These are phyloP conservation scores for Dittrichia graveolens DNA, from an alignment of 129 eudicot species.

Conservation along the genomic window DNA sequence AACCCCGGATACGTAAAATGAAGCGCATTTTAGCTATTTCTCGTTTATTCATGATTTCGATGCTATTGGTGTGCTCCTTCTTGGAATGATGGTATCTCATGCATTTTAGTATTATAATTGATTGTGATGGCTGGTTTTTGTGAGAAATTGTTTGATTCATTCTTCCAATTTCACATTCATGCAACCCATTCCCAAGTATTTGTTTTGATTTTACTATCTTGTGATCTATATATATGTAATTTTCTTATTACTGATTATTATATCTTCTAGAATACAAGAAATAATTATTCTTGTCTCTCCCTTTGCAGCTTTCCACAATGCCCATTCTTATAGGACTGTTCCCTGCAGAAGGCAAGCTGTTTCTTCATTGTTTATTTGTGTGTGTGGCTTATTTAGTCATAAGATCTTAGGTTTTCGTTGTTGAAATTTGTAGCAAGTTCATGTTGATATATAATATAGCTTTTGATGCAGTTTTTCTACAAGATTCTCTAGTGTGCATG, in stretches of 20 bases:
- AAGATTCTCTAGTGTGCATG: conserved; percentile 79
- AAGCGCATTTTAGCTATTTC: neutral
- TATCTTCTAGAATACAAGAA: neutral
- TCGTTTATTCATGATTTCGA: neutral
- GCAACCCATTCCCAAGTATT: neutral
- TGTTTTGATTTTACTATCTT: neutral
- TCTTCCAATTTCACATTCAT: neutral
- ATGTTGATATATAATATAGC: neutral
- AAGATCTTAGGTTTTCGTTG: neutral
- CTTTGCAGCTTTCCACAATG: conserved; percentile 36
- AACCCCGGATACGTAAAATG: too few relatives aligned
- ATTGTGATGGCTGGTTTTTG: neutral
- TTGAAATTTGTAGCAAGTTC: neutral
- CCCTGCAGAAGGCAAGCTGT: conserved; percentile 37
- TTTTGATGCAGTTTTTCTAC: conserved; percentile 68
- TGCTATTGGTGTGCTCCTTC: neutral
- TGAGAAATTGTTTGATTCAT: neutral
- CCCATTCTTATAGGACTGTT: conserved; percentile 18
- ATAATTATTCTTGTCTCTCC: neutral
- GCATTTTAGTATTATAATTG: neutral
- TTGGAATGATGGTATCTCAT: neutral
- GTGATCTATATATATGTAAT: neutral
- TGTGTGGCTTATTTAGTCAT: conserved; percentile 11
- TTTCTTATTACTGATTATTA: neutral
- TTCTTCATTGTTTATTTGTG: conserved; percentile 2